Evolutionary conservation across 164 flowering plant genomes (phyloP), one percentile per base, ranked within the genome.

Genomic region (Stephania yunnanensis): DNA sequence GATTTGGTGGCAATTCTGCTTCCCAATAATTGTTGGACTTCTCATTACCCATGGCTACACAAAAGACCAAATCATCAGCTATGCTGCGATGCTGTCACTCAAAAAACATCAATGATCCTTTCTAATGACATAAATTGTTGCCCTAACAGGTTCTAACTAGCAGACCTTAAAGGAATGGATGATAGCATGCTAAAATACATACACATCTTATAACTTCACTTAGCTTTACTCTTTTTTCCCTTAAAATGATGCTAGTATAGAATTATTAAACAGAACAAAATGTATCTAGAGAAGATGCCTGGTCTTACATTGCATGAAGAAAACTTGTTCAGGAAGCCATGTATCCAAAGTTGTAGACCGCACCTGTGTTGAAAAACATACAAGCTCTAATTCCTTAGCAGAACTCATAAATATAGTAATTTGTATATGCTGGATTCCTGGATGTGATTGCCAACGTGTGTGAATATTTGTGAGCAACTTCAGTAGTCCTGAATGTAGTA

Each of bases 21-120:
- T 90, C 94, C 94, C 97, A 92, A 78, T 86, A 89, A 72, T 82
- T 81, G 79, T 92, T 92, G 71, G 97, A 83, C 80, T 84, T 92
- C 77, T 80, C 89, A 79, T 92, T 90, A 74, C 93, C 91, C 89
- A 88, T 87, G 25, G 91, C 97, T 92, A 52, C 78, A 74, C 19
- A 70, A 68, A 19, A 11, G 15, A 69, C 44, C 20, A 72, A 17
- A 48, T 20, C 45, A 75, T 45, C 10, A 63, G 8, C n/a, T 7
- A 58, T 2, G 36, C 15, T 29, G 3, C 42, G 20, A 45, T 15
- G 22, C 22, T 17, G 22, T 20, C 48, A 30, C 53, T 19, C 30
- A 36, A 68, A 72, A 53, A 30, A 48, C 70, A 65, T 46, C 42
- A 46, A 70, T 64, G 22, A 36, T 36, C 42, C 4, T 36, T 36